These are phyloP conservation scores for Trichoderma virens DNA, from an alignment of 495 filamentous ascomycete species.

Conservation along the genomic window DNA sequence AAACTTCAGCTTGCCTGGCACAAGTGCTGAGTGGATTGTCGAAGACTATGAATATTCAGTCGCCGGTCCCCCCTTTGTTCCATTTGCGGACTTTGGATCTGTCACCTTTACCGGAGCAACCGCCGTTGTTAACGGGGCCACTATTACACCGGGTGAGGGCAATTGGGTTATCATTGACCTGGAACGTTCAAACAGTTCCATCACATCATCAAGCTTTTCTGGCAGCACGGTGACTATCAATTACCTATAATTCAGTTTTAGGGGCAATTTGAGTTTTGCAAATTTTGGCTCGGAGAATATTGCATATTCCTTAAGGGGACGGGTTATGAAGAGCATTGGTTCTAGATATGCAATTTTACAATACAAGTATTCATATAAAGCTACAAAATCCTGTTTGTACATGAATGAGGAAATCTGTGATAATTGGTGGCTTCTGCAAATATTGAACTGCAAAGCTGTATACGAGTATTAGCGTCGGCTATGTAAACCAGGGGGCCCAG, in stretches of 20 bases:
- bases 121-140: slow-evolving; percentile 27
- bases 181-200: slow-evolving; percentile 32
- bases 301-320: not conserved
- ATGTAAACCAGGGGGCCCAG: not conserved
- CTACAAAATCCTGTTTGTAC: not conserved
- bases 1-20: slow-evolving; percentile 26
- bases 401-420: not conserved
- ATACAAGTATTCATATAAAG: not conserved
- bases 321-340: not conserved
- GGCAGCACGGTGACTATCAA: slow-evolving; percentile 7
- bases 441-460: not conserved
- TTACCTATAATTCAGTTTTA: not conserved
- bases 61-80: slow-evolving; percentile 37
- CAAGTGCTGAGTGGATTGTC: slow-evolving; percentile 62
- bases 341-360: not conserved
- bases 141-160: slow-evolving; percentile 22
- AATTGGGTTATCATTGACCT: slow-evolving; percentile 35
- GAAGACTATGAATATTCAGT: slow-evolving; percentile 61
- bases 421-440: not conserved
- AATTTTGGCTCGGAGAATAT: not conserved
- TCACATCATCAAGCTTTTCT: slow-evolving; percentile 19
- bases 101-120: slow-evolving; percentile 39
- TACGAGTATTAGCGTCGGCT: not conserved
- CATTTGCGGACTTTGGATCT: slow-evolving; percentile 46
- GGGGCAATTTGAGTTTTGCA: not conserved